Base-by-base conservation (phyloP, 495 filamentous ascomycete species). In the Oleoguttula mirabilis region DNA sequence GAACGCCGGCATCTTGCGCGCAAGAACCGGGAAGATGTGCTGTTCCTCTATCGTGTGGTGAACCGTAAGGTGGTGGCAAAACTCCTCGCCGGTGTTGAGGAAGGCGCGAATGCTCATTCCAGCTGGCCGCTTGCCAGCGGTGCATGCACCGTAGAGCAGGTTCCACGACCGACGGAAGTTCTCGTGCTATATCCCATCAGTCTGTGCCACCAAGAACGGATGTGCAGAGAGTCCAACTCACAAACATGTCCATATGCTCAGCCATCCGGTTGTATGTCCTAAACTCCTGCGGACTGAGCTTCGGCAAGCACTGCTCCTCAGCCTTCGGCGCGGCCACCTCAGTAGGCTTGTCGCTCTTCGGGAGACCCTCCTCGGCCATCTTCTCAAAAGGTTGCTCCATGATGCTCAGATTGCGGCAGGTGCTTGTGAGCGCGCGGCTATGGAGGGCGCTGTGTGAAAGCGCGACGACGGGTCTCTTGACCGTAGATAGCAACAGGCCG, bases 21-120 rank as follows among this genome's bases (percentile, higher is more conserved):
- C 84, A 10, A 95, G 69, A 3, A 79, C 45, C 12, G 87, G 87
- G 59, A 90, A 90, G 28, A 95, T 67, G 52, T 87, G 76, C 17
- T 67, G 66, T 58, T 95, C 88, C 60, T 95, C 87, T 50, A 94
- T 88, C 25, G 56, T 62, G 63, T 95, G 87, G 67, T 95, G 87
- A 41, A 76, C 62, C 23, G 75, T 68, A 2, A 95, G 72, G 40
- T 82, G 74, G 4, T 66, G 65, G 39, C 70, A 68, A 60, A 94
- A 87, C 5, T 73, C 58, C 4, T 82, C 59, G 2, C 77, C 81
- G 17, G 67, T 67, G 55, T 62, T 57, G 48, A 88, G 60, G 57
- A 88, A 79, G 37, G 73, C 66, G 23, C 72, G 70, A 12, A 84
- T 68, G 8, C 75, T 72, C 56, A 83, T 66, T 40, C 64, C 64